phyloP scores from a whole-genome alignment of 257 asterid species.

The Solanum dulcamara region DNA sequence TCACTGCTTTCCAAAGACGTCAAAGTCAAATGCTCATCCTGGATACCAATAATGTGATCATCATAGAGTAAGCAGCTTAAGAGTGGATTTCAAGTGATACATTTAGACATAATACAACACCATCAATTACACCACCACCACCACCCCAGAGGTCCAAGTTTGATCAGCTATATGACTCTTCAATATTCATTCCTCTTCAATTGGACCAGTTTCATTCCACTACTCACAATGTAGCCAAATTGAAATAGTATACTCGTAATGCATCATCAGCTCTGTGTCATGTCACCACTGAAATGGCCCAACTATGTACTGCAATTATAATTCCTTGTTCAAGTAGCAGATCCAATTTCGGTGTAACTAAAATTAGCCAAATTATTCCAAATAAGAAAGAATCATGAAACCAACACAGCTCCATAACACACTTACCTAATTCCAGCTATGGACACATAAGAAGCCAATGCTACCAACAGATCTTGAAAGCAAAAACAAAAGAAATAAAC shows the following conservation, averaged over 20 bases:
- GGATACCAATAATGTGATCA: background rate
- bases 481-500: background rate
- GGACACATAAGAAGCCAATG: background rate
- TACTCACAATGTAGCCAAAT: background rate
- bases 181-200: background rate
- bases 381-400: background rate
- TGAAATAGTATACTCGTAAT: background rate
- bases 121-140: no score
- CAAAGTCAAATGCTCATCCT: background rate
- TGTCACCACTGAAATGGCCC: background rate
- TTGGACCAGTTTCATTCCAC: background rate
- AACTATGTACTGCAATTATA: background rate
- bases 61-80: background rate
- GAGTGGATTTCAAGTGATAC: background rate
- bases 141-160: background rate
- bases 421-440: background rate
- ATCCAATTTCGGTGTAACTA: background rate
- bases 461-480: background rate
- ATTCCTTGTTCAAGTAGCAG: background rate
- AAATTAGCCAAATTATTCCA: background rate
- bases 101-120: background rate
- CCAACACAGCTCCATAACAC: background rate
- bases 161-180: background rate
- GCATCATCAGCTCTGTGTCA: background rate
- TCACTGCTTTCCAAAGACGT: background rate